phyloP scores from a whole-genome alignment of 2,329 filamentous ascomycete species.

The Dendryphion nanum region DNA sequence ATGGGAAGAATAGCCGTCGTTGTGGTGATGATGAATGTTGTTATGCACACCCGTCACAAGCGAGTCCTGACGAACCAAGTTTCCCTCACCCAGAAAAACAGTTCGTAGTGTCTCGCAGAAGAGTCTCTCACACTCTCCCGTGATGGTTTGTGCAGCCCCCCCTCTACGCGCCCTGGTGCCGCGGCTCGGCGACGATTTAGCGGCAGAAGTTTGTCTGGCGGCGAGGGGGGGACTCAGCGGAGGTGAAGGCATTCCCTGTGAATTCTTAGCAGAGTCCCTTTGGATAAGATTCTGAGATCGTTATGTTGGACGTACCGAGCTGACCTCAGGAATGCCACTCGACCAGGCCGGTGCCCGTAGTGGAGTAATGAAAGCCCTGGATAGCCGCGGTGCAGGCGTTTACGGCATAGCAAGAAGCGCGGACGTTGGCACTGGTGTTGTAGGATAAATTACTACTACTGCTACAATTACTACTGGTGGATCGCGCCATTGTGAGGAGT shows the following conservation, averaged over 20 bases:
- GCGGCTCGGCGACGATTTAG: constrained; percentile 45
- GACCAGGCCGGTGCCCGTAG: constrained; percentile 74
- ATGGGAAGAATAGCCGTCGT: constrained; percentile 10
- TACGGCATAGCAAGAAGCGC: constrained; percentile 89
- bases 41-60: constrained; percentile 74
- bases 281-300: background rate
- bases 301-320: constrained; percentile 34
- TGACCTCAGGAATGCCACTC: constrained; percentile 48
- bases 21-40: constrained; percentile 17
- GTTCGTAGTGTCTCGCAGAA: constrained; percentile 94
- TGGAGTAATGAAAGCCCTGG: constrained; percentile 90
- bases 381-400: constrained; percentile 67
- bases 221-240: constrained; percentile 87
- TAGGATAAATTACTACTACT: constrained; percentile 66
- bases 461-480: constrained; percentile 66
- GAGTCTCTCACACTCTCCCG: constrained; percentile 99
- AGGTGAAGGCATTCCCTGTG: constrained; percentile 77
- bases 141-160: constrained; percentile 95
- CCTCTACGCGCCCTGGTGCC: constrained; percentile 55
- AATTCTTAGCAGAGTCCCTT: constrained; percentile 12
- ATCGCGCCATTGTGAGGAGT: constrained; percentile 63
- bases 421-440: constrained; percentile 71
- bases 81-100: constrained; percentile 96
- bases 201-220: constrained; percentile 65
- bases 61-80: constrained; percentile 73